Evolutionary conservation across 768 basidiomycete genomes (phyloP).

Genomic region (Megacollybia marginata): DNA sequence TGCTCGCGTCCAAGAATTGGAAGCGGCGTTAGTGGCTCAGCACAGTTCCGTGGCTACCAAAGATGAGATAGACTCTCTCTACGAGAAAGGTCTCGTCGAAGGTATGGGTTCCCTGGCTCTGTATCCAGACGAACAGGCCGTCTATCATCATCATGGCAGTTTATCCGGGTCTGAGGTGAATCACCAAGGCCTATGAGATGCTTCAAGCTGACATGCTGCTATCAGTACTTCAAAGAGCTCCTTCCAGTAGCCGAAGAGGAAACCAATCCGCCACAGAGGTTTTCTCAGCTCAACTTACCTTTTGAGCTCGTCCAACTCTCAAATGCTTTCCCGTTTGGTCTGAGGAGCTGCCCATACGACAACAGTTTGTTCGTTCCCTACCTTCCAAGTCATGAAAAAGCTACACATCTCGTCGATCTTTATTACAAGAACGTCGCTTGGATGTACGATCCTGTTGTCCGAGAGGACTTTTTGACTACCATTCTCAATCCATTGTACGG

Average conservation of each 20-base stretch:
- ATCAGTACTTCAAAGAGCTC: slow-evolving; percentile 32
- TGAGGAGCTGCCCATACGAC: slow-evolving; percentile 28
- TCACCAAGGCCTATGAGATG: neutral
- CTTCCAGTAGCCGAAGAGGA: slow-evolving; percentile 16
- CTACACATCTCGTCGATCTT: slow-evolving; percentile 30
- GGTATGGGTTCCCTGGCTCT: slow-evolving; percentile 43
- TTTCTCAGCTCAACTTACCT: slow-evolving; percentile 25
- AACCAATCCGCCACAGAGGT: neutral
- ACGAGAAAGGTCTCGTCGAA: slow-evolving; percentile 25
- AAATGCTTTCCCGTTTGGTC: slow-evolving; percentile 43
- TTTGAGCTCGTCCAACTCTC: slow-evolving; percentile 35
- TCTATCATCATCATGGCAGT: slow-evolving; percentile 46
- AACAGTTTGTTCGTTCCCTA: slow-evolving; percentile 31
- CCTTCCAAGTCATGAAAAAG: slow-evolving; percentile 31
- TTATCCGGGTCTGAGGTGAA: slow-evolving; percentile 43
- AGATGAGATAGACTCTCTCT: slow-evolving; percentile 9
- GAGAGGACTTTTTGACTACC: slow-evolving; percentile 30
- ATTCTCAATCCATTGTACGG: slow-evolving; percentile 39
- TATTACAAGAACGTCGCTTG: slow-evolving; percentile 40
- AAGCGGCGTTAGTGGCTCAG: slow-evolving; percentile 25
- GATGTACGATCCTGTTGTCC: slow-evolving; percentile 42
- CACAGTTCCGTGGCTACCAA: slow-evolving; percentile 8
- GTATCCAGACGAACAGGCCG: slow-evolving; percentile 37
- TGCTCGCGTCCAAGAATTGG: slow-evolving; percentile 36
- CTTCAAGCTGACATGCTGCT: neutral